phyloP scores from a whole-genome alignment of 2,329 filamentous ascomycete species.

The Phaeophleospora eucalypticola region DNA sequence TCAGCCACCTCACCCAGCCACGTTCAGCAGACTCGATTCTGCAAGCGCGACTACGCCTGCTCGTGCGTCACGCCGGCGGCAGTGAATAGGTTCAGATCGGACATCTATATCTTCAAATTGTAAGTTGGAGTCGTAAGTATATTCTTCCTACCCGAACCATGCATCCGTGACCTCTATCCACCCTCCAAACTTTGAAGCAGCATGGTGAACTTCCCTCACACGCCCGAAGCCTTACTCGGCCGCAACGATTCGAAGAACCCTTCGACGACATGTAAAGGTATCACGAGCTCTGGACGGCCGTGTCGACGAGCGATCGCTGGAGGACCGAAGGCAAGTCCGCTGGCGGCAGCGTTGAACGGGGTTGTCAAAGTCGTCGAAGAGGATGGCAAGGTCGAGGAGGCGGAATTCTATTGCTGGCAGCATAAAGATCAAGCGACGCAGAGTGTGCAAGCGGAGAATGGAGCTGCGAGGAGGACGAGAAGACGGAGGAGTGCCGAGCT shows the following conservation, averaged over 20 bases:
- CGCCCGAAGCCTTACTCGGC: slow-evolving; percentile 70
- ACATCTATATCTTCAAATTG: too few species aligned
- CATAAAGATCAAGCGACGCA: slow-evolving; percentile 78
- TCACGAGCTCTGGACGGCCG: slow-evolving; percentile 75
- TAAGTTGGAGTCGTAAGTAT: not conserved
- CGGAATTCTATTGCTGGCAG: slow-evolving; percentile 84
- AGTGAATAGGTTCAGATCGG: not conserved
- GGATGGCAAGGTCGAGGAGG: slow-evolving; percentile 51
- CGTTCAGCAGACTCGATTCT: too few species aligned
- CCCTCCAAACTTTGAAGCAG: not conserved
- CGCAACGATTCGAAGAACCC: slow-evolving; percentile 84
- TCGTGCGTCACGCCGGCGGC: not conserved
- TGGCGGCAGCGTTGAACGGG: slow-evolving; percentile 20
- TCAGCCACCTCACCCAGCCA: too few species aligned
- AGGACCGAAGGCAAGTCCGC: slow-evolving; percentile 24
- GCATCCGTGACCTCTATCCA: not conserved
- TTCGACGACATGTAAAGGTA: slow-evolving; percentile 77
- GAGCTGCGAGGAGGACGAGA: slow-evolving; percentile 14
- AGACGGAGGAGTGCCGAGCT: slow-evolving; percentile 37
- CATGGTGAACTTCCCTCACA: slow-evolving; percentile 17
- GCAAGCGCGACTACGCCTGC: too few species aligned
- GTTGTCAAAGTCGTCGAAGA: slow-evolving; percentile 45
- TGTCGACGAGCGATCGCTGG: slow-evolving; percentile 69
- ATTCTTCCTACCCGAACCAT: slow-evolving; percentile 3
- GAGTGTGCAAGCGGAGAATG: slow-evolving; percentile 11